Evolutionary conservation across 208 protist species (phyloP), one percentile per base, ranked within the genome.

Genomic region (Trichomonas vaginalis): DNA sequence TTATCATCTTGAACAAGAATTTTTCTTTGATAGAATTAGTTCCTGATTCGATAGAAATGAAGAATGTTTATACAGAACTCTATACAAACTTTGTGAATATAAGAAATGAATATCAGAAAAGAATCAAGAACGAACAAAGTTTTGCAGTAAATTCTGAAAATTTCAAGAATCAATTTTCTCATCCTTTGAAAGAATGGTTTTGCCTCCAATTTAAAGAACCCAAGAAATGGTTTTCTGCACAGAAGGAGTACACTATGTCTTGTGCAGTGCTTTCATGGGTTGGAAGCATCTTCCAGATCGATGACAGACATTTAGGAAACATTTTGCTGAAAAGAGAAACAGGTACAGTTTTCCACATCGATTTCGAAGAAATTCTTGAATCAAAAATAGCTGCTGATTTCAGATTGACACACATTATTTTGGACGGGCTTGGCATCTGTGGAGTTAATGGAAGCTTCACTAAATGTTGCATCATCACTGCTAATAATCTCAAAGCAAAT

Each of bases 321-420:
- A 97, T 99, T 79, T 98, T 99, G 96, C 51, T 99, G 23, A 98
- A 99, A 96, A 49, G 96, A 56, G 95, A 88, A 42, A 97, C 70
- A 27, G 61, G 95, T 90, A 86, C 82, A n/a, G 96, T 95, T 83
- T 95, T 98, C 6, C 97, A 98, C 79, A 97, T 98, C 0, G 98
- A 98, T 97, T 99, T 99, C 96, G 98, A 97, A 0, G 98, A 98
- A 96, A 97, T 99, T 96, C 99, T 99, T 96, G 98, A 99, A 96
- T 98, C 98, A 95, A 96, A 96, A 23, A 96, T 97, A 96, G 82
- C 87, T 0, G 95, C 97, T 3, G 95, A 96, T 2, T 97, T 97
- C 62, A 46, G 97, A 12, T 82, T 97, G 32, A 97, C 97, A 35
- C 86, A 96, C 23, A 95, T 97, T 79, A 95, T 97, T 10, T 95